Base-by-base conservation (phyloP, 495 filamentous ascomycete genomes). In the Penicillium lividum region DNA sequence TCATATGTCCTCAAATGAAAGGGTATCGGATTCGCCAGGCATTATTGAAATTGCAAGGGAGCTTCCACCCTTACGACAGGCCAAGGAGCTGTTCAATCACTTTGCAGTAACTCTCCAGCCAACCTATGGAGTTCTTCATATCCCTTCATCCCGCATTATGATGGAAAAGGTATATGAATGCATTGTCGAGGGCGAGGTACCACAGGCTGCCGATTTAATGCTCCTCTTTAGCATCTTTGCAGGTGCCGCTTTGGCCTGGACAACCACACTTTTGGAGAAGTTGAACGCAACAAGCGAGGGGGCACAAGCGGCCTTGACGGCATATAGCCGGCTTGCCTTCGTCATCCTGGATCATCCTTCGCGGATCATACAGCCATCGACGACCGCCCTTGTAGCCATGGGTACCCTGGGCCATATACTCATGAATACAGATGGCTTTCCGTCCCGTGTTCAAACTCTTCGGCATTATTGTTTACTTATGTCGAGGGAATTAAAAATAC, bases 221-320 rank as follows among this genome's bases (percentile, higher is more conserved):
- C 44, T 73, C 22, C 40, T 69, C 1, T 64, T 71, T n/a, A 56
- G 51, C 28, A 61, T 73, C 5, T 73, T 71, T 53, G 62, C 66
- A 0, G 64, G 68, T 1, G 47, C 66, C 5, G 53, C 67, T 15
- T 43, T 69, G n/a, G 50, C 53, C 6, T 68, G 63, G 62, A 69
- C 68, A 7, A 54, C 63, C 0, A 16, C 29, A n/a, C 59, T 69
- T 33, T 51, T 71, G 16, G 40, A 58, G 34, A 56, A 30, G 11
- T 48, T 73, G 13, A 54, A 65, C 7, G 51, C 68, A 2, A 71
- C 66, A 7, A 58, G 57, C 27, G 45, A 33, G 18, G 60, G 65
- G 33, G 60, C 63, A 7, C 65, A 53, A 8, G 40, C 59, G n/a
- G 65, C 68, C 9, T 69, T 67, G 44, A 52, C 47, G 6, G 50